phyloP scores from a whole-genome alignment of 306 rosid genomes.

The Bauhinia variegata region DNA sequence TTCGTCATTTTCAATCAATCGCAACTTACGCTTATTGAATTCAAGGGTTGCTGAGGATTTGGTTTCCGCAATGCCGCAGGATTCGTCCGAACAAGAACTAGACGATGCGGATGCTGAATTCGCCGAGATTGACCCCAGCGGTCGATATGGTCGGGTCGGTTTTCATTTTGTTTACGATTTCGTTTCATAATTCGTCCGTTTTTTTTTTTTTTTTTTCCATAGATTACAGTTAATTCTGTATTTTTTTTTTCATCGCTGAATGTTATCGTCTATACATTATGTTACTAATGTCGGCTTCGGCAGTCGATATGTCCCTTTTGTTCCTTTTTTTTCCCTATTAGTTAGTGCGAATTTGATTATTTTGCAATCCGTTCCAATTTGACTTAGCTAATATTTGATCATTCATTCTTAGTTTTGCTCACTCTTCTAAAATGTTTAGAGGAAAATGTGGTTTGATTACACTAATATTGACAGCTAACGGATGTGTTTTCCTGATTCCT shows the following conservation, averaged over 20 bases:
- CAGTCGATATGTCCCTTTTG: not conserved
- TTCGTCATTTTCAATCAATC: too few relatives aligned
- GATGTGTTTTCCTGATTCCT: slow-evolving; percentile 17
- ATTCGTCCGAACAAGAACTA: slow-evolving; percentile 65
- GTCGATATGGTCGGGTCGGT: slow-evolving; percentile 94
- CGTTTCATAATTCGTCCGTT: not conserved
- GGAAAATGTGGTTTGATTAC: slow-evolving; percentile 15
- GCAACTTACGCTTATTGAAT: too few relatives aligned
- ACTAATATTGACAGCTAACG: slow-evolving; percentile 18
- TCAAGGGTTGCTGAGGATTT: slow-evolving; percentile 7
- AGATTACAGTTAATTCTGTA: not conserved
- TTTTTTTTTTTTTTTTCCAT: too few relatives aligned
- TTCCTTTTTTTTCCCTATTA: not conserved
- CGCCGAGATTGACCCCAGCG: slow-evolving; percentile 86
- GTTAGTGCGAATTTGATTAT: not conserved
- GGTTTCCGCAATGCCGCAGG: slow-evolving; percentile 62
- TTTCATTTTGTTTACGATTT: not conserved
- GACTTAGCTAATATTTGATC: not conserved
- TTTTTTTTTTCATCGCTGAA: not conserved
- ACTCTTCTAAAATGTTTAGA: too few relatives aligned
- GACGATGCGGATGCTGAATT: slow-evolving; percentile 72
- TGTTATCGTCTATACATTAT: slow-evolving; percentile 17
- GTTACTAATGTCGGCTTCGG: not conserved
- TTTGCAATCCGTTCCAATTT: not conserved
- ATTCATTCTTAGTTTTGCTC: slow-evolving; percentile 8